These are phyloP conservation scores for Schwanniomyces polymorphus DNA, from an alignment of 805 yeast genomes.

Conservation along the genomic window DNA sequence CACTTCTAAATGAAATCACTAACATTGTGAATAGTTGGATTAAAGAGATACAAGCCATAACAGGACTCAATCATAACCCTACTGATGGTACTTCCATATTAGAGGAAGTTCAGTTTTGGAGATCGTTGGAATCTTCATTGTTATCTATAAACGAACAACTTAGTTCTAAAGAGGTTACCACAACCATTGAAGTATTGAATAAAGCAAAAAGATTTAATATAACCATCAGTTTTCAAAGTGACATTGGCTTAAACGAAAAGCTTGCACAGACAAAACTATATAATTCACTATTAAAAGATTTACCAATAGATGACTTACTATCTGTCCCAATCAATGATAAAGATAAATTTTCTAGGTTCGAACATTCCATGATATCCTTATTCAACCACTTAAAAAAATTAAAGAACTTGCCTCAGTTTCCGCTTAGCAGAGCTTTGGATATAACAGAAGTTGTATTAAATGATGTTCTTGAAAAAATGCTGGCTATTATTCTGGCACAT, in stretches of 20 bases:
- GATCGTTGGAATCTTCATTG: constrained; percentile 63
- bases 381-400: constrained; percentile 67
- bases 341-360: constrained; percentile 41
- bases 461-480: constrained; percentile 52
- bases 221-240: constrained; percentile 69
- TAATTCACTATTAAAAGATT: constrained; percentile 63
- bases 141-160: constrained; percentile 58
- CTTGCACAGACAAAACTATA: constrained; percentile 51
- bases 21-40: constrained; percentile 73
- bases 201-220: constrained; percentile 79
- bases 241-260: constrained; percentile 64
- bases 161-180: constrained; percentile 48
- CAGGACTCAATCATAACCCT: constrained; percentile 53
- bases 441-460: constrained; percentile 65
- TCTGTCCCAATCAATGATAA: constrained; percentile 14
- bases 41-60: constrained; percentile 55
- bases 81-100: constrained; percentile 49
- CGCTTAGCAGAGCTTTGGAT: constrained; percentile 60
- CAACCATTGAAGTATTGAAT: constrained; percentile 61
- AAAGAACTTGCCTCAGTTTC: constrained; percentile 52
- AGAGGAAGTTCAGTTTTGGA: constrained; percentile 81
- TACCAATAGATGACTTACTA: constrained; percentile 63
- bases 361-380: constrained; percentile 43
- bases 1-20: constrained; percentile 69
- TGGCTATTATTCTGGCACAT: constrained; percentile 31